phyloP scores from a whole-genome alignment of 192 early-diverging fungal genomes.

The Coemansia sp. region DNA sequence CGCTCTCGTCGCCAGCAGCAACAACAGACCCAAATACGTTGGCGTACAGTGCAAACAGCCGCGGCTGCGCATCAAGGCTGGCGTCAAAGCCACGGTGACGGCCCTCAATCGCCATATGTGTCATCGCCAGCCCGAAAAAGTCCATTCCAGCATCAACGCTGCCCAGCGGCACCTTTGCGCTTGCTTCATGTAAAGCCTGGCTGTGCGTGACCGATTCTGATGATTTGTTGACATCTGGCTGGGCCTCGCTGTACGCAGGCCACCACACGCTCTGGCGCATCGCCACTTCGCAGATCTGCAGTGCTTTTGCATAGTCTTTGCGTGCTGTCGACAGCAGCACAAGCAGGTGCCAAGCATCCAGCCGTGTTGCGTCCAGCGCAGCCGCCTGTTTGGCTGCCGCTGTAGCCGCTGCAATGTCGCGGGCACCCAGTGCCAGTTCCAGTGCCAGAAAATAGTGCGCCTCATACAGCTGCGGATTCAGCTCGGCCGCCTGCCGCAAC shows the following conservation, averaged over 20 bases:
- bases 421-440: conserved; percentile 65
- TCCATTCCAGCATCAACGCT: conserved; percentile 58
- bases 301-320: conserved; percentile 64
- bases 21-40: conserved; percentile 39
- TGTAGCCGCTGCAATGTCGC: conserved; percentile 62
- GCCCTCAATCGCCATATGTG: conserved; percentile 59
- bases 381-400: conserved; percentile 57
- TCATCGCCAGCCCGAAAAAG: conserved; percentile 63
- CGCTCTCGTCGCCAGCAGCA: conserved; percentile 15
- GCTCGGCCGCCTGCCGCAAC: conserved; percentile 56
- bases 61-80: conserved; percentile 57
- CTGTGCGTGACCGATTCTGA: not conserved
- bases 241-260: conserved; percentile 28
- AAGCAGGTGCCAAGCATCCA: conserved; percentile 77
- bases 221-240: not conserved
- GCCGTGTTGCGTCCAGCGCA: conserved; percentile 54
- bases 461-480: conserved; percentile 58
- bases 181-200: no score
- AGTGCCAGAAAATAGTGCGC: conserved; percentile 67
- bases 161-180: not conserved
- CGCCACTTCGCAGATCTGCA: conserved; percentile 65
- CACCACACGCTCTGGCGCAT: conserved; percentile 61
- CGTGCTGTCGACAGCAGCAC: conserved; percentile 66
- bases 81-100: conserved; percentile 57
- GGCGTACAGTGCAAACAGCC: conserved; percentile 65